Evolutionary conservation across 805 yeast genomes (phyloP).

Genomic region (Henningerozyma blattae): DNA sequence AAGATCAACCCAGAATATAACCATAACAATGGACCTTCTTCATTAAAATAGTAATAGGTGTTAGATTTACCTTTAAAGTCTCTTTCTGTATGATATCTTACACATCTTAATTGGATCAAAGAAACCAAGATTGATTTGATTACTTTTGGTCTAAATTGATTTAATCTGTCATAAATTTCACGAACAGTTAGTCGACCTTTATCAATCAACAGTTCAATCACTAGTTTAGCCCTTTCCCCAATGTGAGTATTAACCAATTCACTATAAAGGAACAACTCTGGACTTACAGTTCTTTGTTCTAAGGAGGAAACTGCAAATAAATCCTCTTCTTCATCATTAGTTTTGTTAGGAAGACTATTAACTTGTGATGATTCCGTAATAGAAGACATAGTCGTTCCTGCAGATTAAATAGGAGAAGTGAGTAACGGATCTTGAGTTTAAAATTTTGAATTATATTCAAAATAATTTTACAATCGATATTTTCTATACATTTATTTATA

Average conservation of each 20-base stretch:
- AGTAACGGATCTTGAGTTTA: not conserved
- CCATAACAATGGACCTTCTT: constrained; percentile 49
- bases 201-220: constrained; percentile 49
- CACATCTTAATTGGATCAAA: constrained; percentile 68
- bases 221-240: constrained; percentile 63
- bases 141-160: constrained; percentile 34
- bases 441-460: too few species aligned
- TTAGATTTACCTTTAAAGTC: constrained; percentile 16
- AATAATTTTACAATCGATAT: too few species aligned
- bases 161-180: constrained; percentile 35
- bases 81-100: constrained; percentile 47
- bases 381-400: too few species aligned
- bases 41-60: constrained; percentile 47
- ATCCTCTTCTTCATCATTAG: constrained; percentile 1
- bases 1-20: constrained; percentile 73
- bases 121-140: constrained; percentile 62
- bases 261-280: constrained; percentile 48
- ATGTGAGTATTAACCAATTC: constrained; percentile 40
- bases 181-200: constrained; percentile 52
- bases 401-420: too few species aligned
- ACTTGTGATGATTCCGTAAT: too few species aligned
- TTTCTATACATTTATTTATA: too few species aligned
- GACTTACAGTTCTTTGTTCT: constrained; percentile 42
- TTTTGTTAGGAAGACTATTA: too few species aligned
- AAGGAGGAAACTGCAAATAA: constrained; percentile 14